Base-by-base conservation (phyloP, 1,284 basidiomycete genomes). In the Volvariella surrecta region DNA sequence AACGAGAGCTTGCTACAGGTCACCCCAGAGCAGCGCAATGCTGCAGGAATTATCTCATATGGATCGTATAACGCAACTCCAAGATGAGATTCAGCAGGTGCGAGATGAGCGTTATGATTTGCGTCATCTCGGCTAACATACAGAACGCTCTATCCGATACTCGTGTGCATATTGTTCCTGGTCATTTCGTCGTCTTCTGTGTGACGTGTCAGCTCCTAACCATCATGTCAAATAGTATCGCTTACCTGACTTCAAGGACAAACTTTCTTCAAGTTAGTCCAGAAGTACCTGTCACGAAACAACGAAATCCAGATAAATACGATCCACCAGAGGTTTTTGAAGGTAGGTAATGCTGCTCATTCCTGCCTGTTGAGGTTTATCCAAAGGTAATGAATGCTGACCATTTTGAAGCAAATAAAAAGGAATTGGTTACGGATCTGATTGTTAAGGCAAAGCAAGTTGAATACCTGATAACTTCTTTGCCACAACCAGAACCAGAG, bases 21-120 rank as follows among this genome's bases (percentile, higher is more conserved):
- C 24, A 28, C 11, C 24, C 11, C 11, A 32, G 22, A 18, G 60
- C 66, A 67, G 74, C 74, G 82, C 67, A 70, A 87, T 88, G 84
- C 84, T 87, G 71, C 80, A 85, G 73, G 84, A 88, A 78, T 65
- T 87, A 59, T 79, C 83, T 60, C 78, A 83, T 69, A 89, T 89
- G 86, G 86, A 89, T 70, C 79, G 85, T 64, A 86, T 89, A 60
- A 88, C 87, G 22, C 87, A 89, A 61, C 77, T 89, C 50, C 85
- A 89, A 68, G 84, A 89, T 75, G 86, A 86, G 63, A 86, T 88
- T 48, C 86, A 89, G 65, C 78, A 83, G 67, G 83, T 81, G 48
- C 42, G 68, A n/a, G n/a, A n/a, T n/a, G n/a, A n/a, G n/a, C n/a
- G n/a, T n/a, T n/a, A n/a, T n/a, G n/a, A n/a, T n/a, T n/a, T n/a